These are phyloP conservation scores for Talaromyces ruber DNA, from an alignment of 495 filamentous ascomycete species.

Conservation along the genomic window DNA sequence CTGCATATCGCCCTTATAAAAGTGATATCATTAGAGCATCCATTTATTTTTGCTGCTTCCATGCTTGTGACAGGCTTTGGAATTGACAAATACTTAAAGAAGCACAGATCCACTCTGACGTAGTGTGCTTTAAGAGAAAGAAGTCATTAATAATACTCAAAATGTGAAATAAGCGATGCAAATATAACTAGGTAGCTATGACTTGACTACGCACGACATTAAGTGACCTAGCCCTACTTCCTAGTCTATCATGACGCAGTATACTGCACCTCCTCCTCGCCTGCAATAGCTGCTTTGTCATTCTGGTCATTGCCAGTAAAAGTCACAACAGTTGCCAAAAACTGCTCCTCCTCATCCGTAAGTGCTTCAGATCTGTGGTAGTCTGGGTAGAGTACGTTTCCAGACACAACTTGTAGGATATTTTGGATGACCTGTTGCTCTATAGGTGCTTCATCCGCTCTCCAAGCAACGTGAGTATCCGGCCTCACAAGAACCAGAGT, in stretches of 20 bases:
- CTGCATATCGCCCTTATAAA: background rate
- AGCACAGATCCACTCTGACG: background rate
- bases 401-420: background rate
- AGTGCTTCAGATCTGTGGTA: background rate
- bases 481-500: conserved; percentile 13
- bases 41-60: background rate
- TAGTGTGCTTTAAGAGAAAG: background rate
- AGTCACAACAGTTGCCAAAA: background rate
- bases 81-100: background rate
- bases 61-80: background rate
- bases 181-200: background rate
- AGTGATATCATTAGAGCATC: background rate
- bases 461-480: conserved; percentile 15
- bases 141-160: background rate
- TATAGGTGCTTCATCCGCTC: background rate
- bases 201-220: background rate
- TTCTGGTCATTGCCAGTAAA: background rate
- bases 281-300: background rate
- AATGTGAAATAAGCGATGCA: background rate
- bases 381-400: background rate
- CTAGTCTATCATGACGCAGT: background rate
- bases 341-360: background rate
- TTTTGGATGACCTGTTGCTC: background rate
- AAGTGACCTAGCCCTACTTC: background rate
- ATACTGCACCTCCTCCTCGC: background rate